Base-by-base conservation (phyloP, 176 grass and related monocot species). In the Otatea glauca region DNA sequence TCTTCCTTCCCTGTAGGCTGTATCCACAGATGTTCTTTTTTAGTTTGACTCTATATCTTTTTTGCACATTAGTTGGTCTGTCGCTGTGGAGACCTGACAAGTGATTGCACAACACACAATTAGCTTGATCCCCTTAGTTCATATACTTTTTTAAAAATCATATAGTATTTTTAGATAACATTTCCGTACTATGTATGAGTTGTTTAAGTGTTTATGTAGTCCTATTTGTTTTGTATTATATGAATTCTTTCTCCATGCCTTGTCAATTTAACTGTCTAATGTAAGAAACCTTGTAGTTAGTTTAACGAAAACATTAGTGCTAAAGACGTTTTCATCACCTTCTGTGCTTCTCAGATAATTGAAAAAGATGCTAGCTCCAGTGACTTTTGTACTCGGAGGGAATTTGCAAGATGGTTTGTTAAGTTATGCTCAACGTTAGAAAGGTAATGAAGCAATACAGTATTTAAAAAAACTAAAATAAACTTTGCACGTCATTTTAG, bases 391-490 rank as follows among this genome's bases (percentile, higher is more conserved):
- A 92, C 91, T 42, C 83, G 93, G 78, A 93, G 91, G 49, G 96
- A 98, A 88, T 98, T 88, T 71, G 91, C 96, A 71, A 93, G 93
- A 87, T 98, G 96, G 96, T 92, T 98, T 75, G 86, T 94, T 77
- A 98, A 94, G 79, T 65, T 87, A 76, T 86, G 65, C 88, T 98
- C 83, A 47, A 92, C 83, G 3, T 89, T 95, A 69, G 96, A 98
- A 72, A 95, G 96, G 96, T 98, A 87, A 71, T 50, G 54, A 37
- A 77, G 13, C 43, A 68, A 50, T 21, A 41, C 7, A 79, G 35
- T 44, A 74, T 35, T 44, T 38, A 58, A 49, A 76, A 44, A n/a
- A 61, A 16, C 39, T 41, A 12, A 45, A 39, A n/a, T 73, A 65
- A 37, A 12, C 16, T 69, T 21, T 65, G 65, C 50, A 12, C 62